These are phyloP conservation scores for Cryomyces minteri DNA, from an alignment of 495 filamentous ascomycete species.

Conservation along the genomic window DNA sequence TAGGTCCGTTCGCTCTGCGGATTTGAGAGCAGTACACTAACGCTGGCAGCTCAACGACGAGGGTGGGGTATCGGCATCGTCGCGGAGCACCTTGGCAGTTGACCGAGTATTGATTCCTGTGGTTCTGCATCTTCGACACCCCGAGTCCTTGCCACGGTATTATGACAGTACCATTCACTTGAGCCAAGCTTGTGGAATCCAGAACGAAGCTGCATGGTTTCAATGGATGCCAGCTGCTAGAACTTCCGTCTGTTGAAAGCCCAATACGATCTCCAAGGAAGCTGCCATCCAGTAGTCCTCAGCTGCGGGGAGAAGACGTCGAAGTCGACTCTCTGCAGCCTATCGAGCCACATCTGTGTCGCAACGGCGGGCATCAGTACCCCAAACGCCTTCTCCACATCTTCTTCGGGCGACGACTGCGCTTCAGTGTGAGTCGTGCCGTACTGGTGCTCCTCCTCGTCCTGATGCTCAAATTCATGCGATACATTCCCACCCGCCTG, in stretches of 20 bases:
- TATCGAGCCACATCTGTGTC: constrained; percentile 58
- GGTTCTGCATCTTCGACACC: too few relatives aligned
- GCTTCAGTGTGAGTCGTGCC: constrained; percentile 8
- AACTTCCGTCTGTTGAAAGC: constrained; percentile 43
- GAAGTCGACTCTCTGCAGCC: constrained; percentile 63
- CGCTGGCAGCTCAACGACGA: too few relatives aligned
- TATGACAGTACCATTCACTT: too few relatives aligned
- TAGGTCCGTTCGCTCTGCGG: too few relatives aligned
- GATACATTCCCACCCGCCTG: constrained; percentile 51
- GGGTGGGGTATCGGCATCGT: too few relatives aligned
- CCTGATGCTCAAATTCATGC: constrained; percentile 73
- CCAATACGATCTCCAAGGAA: constrained; percentile 74
- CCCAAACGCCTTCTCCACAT: constrained; percentile 36
- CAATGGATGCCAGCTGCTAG: constrained; percentile 11
- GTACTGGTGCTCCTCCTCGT: constrained; percentile 59
- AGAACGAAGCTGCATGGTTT: too few relatives aligned
- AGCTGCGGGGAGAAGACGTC: constrained; percentile 53
- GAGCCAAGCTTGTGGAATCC: too few relatives aligned
- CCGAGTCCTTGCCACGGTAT: too few relatives aligned
- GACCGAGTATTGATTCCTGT: too few relatives aligned
- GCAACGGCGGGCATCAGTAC: constrained; percentile 65
- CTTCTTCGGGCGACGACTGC: constrained; percentile 13
- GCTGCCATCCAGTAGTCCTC: constrained; percentile 58
- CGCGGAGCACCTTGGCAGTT: too few relatives aligned
- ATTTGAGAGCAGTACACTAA: too few relatives aligned